A percentile compares a stretch with the other conserved stretches of the same genome.
Conservation (phyloP, 1,284 basidiomycete genomes). For the Puccinia horiana region DNA sequence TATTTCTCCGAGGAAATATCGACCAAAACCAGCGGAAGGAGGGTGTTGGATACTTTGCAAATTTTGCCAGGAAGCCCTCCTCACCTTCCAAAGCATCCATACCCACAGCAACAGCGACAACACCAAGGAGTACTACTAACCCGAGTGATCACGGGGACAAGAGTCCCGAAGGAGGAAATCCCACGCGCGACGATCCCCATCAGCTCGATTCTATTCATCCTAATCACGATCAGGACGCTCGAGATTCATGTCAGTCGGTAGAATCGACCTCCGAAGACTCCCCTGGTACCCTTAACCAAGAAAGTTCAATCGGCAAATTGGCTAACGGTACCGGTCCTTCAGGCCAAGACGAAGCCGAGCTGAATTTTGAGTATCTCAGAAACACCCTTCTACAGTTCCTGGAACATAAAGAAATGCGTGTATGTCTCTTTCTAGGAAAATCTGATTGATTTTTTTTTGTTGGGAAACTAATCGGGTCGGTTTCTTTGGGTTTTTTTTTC, state of each 20-base stretch:
- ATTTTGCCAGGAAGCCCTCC: background rate
- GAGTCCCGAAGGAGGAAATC: too few relatives aligned
- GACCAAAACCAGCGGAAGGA: constrained; percentile 8
- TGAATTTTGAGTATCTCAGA: constrained; percentile 90
- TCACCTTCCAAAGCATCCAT: background rate
- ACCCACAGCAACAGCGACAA: background rate
- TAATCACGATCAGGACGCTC: too few relatives aligned
- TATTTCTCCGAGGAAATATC: constrained; percentile 1
- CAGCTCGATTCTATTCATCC: too few relatives aligned
- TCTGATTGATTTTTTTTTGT: background rate
- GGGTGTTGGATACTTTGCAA: constrained; percentile 45
- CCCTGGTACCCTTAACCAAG: too few relatives aligned
- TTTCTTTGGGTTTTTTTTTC: background rate
- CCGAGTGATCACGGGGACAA: background rate
- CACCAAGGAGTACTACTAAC: background rate
- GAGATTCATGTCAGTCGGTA: too few relatives aligned
- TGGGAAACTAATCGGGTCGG: background rate
- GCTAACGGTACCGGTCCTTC: constrained; percentile 46
- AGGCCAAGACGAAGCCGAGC: constrained; percentile 74
- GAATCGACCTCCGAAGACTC: too few relatives aligned
- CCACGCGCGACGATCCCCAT: too few relatives aligned
- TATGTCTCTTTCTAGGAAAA: constrained; percentile 60
- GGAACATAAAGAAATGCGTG: constrained; percentile 83
- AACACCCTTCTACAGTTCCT: constrained; percentile 92
- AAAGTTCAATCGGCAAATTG: too few relatives aligned